phyloP scores from a whole-genome alignment of 371 early-diverging fungal genomes.

The Phascolomyces articulosus region DNA sequence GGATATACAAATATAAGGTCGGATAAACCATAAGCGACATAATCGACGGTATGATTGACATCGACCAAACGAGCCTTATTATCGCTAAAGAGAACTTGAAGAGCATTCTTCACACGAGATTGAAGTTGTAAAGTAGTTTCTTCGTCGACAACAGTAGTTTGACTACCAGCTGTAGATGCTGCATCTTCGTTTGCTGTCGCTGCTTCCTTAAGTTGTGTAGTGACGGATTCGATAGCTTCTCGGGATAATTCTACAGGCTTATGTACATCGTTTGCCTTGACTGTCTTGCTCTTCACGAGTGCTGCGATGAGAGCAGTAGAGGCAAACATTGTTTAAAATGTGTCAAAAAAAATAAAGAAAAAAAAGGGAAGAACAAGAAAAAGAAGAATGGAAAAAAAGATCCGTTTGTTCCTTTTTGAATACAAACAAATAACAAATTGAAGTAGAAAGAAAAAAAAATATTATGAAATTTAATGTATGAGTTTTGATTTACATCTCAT shows the following conservation, averaged over 20 bases:
- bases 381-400: constrained; percentile 8
- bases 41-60: constrained; percentile 73
- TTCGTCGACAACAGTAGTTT: constrained; percentile 51
- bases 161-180: constrained; percentile 42
- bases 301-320: constrained; percentile 31
- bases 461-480: too few species aligned
- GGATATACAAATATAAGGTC: constrained; percentile 85
- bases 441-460: not conserved
- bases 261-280: constrained; percentile 9
- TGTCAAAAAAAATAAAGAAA: not conserved
- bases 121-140: constrained; percentile 35
- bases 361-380: too few species aligned
- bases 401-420: constrained; percentile 6
- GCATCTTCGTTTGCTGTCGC: constrained; percentile 30
- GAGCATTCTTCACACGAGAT: constrained; percentile 32
- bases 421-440: not conserved
- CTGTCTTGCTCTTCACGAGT: constrained; percentile 26
- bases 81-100: constrained; percentile 29
- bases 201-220: constrained; percentile 26
- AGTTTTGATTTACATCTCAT: constrained; percentile 3
- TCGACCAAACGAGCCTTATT: constrained; percentile 42
- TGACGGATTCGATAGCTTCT: constrained; percentile 25
- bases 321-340: constrained; percentile 22
- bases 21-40: constrained; percentile 77
- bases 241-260: constrained; percentile 14